Base-by-base conservation (phyloP, 192 early-diverging fungal genomes). In the Coemansia sp. region DNA sequence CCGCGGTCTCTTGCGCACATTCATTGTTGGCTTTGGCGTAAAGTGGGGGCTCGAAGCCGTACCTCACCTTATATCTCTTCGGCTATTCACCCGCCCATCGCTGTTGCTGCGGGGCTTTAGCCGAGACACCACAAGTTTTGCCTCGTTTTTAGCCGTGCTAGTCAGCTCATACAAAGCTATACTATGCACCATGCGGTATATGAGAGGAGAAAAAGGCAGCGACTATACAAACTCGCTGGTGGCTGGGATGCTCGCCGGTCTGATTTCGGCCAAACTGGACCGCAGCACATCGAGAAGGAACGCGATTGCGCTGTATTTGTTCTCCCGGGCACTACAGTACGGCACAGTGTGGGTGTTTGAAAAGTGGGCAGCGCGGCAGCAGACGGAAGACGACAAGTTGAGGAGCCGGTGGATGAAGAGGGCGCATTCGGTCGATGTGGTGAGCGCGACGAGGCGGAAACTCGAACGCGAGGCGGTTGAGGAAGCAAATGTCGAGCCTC, bases 141-240 rank as follows among this genome's bases (percentile, higher is more conserved):
- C 89, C 11, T 67, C 87, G 26, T 90, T 90, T 56, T 68, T 90
- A 37, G 85, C 85, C 28, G 82, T 82, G 2, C 83, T 87, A 34
- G 73, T 87, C 12, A 85, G 85, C 22, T 72, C 80, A 19, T 90
- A 90, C 81, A 87, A 87, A 74, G 83, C 66, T 6, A 78, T 84
- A 17, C 72, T 90, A 52, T 90, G 87, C 70, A 64, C 69, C 10
- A 72, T 88, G 73, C 85, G 89, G 47, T 66, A 74, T 37, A 12
- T 58, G 19, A 68, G 74, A 55, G 72, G 81, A 15, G 72, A 78
- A 38, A 59, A 58, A 7, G 62, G 74, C 44, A 78, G 74, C 37
- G 87, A 88, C 62, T 69, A 84, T n/a, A 68, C 84, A 40, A 86
- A 88, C 48, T 76, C 87, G 5, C 76, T 90, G 50, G 78, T 88